These are phyloP conservation scores for Trichoderma sp. DNA, from an alignment of 2,329 filamentous ascomycete genomes.

Conservation along the genomic window DNA sequence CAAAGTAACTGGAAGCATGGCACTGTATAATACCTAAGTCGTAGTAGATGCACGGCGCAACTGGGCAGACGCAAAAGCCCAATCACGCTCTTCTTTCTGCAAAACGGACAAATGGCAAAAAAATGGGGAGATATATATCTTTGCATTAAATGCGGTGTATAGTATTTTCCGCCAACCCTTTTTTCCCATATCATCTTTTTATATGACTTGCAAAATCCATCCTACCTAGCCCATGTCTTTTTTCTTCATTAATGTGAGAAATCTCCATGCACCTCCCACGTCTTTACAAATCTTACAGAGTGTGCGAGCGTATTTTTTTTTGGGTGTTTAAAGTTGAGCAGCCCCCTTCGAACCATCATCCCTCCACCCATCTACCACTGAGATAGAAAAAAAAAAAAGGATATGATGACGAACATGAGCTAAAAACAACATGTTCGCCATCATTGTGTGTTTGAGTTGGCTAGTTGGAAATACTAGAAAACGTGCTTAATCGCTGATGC, in stretches of 20 bases:
- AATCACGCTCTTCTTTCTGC: not conserved
- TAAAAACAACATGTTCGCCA: not conserved
- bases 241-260: constrained; percentile 25
- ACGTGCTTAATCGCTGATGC: constrained; percentile 62
- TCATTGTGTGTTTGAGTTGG: not conserved
- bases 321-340: not conserved
- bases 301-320: not conserved
- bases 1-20: not conserved
- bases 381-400: not conserved
- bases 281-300: constrained; percentile 21
- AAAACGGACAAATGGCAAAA: not conserved
- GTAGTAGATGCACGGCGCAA: constrained; percentile 31
- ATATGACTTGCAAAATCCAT: constrained; percentile 13
- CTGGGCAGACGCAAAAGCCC: constrained; percentile 16
- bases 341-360: constrained; percentile 3
- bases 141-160: constrained; percentile 32
- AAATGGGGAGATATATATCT: constrained; percentile 26
- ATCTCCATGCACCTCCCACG: constrained; percentile 20
- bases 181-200: constrained; percentile 16
- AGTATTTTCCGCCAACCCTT: constrained; percentile 22
- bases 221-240: constrained; percentile 15
- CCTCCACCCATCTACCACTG: not conserved
- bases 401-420: not conserved
- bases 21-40: constrained; percentile 7
- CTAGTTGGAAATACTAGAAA: not conserved